These are phyloP conservation scores for Pisolithus orientalis DNA, from an alignment of 768 basidiomycete species.

Conservation along the genomic window DNA sequence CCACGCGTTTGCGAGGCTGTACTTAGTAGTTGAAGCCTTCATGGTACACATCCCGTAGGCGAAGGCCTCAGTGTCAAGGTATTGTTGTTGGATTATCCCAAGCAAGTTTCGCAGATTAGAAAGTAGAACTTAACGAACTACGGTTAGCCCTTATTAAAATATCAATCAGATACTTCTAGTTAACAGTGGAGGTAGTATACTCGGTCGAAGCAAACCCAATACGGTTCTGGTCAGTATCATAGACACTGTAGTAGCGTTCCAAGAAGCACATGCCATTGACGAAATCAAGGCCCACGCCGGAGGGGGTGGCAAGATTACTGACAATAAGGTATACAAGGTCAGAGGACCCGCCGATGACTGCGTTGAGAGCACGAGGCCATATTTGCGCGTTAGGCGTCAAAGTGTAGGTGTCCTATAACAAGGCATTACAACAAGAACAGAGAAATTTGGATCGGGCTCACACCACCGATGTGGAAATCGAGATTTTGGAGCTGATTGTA, in stretches of 20 bases:
- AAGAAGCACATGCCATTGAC: background rate
- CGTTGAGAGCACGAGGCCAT: constrained; percentile 24
- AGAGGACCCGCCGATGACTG: background rate
- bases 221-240: constrained; percentile 23
- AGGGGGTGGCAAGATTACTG: background rate
- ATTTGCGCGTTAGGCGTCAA: constrained; percentile 39
- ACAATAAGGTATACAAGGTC: background rate
- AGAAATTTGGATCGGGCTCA: constrained; percentile 19
- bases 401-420: constrained; percentile 19
- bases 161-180: background rate
- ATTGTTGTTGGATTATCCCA: no score
- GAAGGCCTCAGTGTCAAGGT: no score
- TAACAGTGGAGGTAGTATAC: constrained; percentile 14
- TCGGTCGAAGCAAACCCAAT: constrained; percentile 31
- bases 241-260: constrained; percentile 31
- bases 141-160: no score
- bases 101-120: no score
- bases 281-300: background rate
- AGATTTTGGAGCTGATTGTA: constrained; percentile 48
- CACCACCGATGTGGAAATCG: constrained; percentile 48
- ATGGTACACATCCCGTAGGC: no score
- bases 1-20: no score
- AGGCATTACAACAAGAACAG: no score
- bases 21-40: no score
- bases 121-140: no score